phyloP scores from a whole-genome alignment of 352 stramenopile genomes.

The Phytophthora rubi region DNA sequence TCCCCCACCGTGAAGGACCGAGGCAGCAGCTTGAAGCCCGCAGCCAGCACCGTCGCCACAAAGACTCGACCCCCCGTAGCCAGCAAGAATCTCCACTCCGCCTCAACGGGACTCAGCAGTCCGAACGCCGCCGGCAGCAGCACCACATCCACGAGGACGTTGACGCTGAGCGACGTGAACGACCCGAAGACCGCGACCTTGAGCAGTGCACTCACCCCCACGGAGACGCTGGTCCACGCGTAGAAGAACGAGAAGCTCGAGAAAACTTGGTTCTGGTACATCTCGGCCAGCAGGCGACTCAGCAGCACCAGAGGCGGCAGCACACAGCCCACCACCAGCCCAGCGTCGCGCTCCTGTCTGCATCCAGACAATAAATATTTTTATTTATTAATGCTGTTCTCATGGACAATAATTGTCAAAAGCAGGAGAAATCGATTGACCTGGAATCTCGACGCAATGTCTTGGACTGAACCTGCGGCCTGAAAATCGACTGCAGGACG shows the following conservation, averaged over 20 bases:
- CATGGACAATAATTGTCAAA: background rate
- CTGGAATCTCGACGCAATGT: conserved; percentile 24
- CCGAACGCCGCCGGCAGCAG: conserved; percentile 31
- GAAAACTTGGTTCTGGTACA: conserved; percentile 22
- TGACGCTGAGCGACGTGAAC: conserved; percentile 32
- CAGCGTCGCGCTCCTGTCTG: conserved; percentile 57
- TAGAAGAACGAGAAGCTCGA: conserved; percentile 55
- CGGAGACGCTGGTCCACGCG: conserved; percentile 47
- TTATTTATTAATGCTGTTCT: background rate
- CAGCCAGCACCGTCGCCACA: conserved; percentile 42
- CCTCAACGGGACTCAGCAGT: conserved; percentile 29
- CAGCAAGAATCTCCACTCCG: conserved; percentile 36
- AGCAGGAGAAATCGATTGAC: conserved; percentile 1
- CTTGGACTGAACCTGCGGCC: conserved; percentile 12
- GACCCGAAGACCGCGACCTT: conserved; percentile 44
- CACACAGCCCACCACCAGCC: conserved; percentile 57
- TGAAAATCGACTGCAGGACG: conserved; percentile 33
- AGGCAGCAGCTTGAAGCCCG: conserved; percentile 41
- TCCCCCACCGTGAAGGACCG: conserved; percentile 76
- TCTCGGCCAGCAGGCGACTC: conserved; percentile 47
- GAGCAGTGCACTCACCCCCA: conserved; percentile 47
- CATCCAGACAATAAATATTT: conserved; percentile 1
- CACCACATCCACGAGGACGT: conserved; percentile 41
- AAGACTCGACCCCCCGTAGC: conserved; percentile 35
- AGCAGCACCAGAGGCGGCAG: conserved; percentile 58